Percentiles rank a stretch among this genome's conserved stretches.
Conservation (phyloP, 192 early-diverging fungal species). For the Coemansia sp. region DNA sequence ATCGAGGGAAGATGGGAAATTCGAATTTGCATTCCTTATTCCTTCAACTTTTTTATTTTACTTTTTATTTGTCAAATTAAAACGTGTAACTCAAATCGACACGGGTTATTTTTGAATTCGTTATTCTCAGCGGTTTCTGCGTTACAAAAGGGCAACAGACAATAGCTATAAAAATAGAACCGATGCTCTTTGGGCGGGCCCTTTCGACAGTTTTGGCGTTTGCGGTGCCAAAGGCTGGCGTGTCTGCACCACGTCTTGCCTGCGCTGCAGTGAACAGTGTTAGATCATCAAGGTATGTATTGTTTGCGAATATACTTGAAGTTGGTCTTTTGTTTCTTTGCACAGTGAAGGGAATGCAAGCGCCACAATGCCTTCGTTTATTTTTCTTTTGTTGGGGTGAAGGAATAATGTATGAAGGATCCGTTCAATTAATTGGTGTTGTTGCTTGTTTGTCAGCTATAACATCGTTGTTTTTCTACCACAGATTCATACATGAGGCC, state of each 20-base stretch:
- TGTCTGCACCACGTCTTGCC: constrained; percentile 5
- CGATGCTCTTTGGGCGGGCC: constrained; percentile 12
- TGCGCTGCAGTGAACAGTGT: neutral
- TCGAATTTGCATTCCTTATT: neutral
- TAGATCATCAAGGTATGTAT: constrained; percentile 5
- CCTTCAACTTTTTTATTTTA: neutral
- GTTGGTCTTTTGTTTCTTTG: neutral
- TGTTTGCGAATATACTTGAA: neutral
- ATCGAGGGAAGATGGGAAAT: neutral
- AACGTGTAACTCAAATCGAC: neutral
- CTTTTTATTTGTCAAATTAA: neutral
- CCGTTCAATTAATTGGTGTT: constrained; percentile 6
- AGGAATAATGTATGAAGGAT: neutral
- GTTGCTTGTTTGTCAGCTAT: neutral
- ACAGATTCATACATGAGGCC: neutral
- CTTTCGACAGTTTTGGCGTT: constrained; percentile 8
- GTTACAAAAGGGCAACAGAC: neutral
- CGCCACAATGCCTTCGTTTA: neutral
- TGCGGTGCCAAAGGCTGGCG: neutral
- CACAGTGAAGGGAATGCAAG: constrained; percentile 2
- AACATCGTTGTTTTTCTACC: neutral
- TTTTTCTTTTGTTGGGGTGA: neutral
- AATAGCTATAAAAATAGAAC: neutral
- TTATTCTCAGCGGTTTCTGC: neutral
- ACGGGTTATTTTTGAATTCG: neutral